These are phyloP conservation scores for Geosmithia morbida DNA, from an alignment of 2,329 filamentous ascomycete species.

Conservation along the genomic window DNA sequence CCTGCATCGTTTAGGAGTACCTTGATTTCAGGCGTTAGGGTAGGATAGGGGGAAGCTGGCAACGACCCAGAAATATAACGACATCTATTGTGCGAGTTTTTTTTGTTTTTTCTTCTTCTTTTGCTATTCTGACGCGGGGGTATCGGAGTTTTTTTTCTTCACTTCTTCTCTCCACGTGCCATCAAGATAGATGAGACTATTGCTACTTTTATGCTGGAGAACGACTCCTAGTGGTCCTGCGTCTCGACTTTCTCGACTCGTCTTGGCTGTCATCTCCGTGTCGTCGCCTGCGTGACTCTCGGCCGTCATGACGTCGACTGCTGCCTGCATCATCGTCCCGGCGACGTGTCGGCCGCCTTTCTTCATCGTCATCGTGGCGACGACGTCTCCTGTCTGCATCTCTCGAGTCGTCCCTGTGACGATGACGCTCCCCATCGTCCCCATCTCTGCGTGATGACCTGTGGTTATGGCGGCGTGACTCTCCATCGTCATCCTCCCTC, in stretches of 20 bases:
- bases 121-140: background rate
- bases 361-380: conserved; percentile 9
- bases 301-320: conserved; percentile 12
- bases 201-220: conserved; percentile 17
- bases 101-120: conserved; percentile 1
- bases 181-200: background rate
- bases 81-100: background rate
- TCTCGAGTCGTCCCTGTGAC: conserved; percentile 12
- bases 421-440: conserved; percentile 9
- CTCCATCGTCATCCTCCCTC: background rate
- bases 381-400: conserved; percentile 10
- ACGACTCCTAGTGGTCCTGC: conserved; percentile 23
- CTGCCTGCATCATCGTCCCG: conserved; percentile 8
- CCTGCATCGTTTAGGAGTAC: background rate
- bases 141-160: background rate
- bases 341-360: conserved; percentile 6
- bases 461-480: conserved; percentile 3
- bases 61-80: background rate
- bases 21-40: background rate
- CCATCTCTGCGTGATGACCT: conserved; percentile 1
- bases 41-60: background rate
- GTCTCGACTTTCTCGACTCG: conserved; percentile 8
- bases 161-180: background rate
- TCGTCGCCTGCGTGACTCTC: conserved; percentile 12
- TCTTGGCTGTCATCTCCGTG: conserved; percentile 10